These are phyloP conservation scores for Solanum chmielewskii DNA, from an alignment of 257 asterid genomes.

Conservation along the genomic window DNA sequence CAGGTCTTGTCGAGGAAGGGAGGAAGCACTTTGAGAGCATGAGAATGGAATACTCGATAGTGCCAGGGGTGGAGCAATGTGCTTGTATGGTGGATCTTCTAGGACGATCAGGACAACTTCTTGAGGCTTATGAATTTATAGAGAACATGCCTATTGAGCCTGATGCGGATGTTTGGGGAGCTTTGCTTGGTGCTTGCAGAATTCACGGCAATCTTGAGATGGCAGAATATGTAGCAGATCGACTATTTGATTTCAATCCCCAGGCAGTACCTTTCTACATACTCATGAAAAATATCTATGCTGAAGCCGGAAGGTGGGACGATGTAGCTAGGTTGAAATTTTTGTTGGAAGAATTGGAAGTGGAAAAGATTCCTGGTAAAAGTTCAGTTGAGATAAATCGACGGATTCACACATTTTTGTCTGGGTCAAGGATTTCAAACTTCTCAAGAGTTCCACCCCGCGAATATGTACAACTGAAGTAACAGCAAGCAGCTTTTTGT, in stretches of 20 bases:
- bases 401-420: background rate
- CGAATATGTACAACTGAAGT: background rate
- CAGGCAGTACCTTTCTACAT: conserved; percentile 1
- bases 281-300: conserved; percentile 9
- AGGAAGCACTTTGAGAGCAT: conserved; percentile 7
- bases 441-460: background rate
- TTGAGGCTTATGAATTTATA: conserved; percentile 9
- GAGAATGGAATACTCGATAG: background rate
- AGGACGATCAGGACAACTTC: conserved; percentile 5
- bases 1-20: conserved; percentile 16
- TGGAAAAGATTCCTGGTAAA: conserved; percentile 8
- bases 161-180: conserved; percentile 8
- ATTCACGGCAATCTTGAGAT: conserved; percentile 9
- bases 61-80: conserved; percentile 5
- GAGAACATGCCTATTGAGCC: conserved; percentile 6
- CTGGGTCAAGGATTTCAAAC: background rate
- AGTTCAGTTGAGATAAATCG: conserved; percentile 10
- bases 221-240: conserved; percentile 8
- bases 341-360: conserved; percentile 1
- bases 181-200: conserved; percentile 14
- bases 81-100: conserved; percentile 10
- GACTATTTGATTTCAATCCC: background rate
- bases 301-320: conserved; percentile 9
- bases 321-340: conserved; percentile 1
- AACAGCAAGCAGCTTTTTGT: background rate